Evolutionary conservation across 2,329 filamentous ascomycete species (phyloP).

Genomic region (Gnomoniopsis sp.): DNA sequence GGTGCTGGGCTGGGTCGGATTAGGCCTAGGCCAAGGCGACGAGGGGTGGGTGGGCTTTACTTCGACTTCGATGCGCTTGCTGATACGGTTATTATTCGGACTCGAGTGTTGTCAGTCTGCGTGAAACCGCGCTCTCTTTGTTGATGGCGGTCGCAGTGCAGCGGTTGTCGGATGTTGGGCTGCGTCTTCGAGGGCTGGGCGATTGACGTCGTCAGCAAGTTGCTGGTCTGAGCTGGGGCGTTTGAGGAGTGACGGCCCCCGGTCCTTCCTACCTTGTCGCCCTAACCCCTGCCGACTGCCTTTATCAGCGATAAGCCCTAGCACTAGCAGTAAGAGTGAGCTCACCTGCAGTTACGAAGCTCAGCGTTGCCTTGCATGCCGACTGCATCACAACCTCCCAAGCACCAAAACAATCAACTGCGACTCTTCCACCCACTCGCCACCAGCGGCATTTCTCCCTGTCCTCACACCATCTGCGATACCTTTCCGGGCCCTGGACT

Average conservation of each 20-base stretch:
- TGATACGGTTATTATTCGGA: neutral
- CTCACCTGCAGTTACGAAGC: constrained; percentile 22
- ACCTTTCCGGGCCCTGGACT: neutral
- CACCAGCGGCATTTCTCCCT: neutral
- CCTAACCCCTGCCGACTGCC: neutral
- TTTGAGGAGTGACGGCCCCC: constrained; percentile 5
- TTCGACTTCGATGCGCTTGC: neutral
- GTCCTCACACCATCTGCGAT: neutral
- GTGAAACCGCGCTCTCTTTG: neutral
- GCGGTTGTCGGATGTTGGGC: neutral
- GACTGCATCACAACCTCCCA: constrained; percentile 14
- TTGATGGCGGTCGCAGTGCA: neutral
- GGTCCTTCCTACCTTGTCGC: neutral
- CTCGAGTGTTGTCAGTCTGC: neutral
- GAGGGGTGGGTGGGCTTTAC: neutral
- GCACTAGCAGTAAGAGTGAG: constrained; percentile 5
- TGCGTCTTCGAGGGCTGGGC: constrained; percentile 6
- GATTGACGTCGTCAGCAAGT: constrained; percentile 18
- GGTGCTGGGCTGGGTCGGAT: neutral
- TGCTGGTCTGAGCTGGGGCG: neutral
- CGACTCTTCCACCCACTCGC: neutral
- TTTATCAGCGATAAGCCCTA: constrained; percentile 17
- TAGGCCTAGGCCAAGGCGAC: neutral
- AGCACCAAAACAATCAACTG: neutral
- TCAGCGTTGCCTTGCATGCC: constrained; percentile 24